phyloP scores from a whole-genome alignment of 2,329 filamentous ascomycete species.

The Penicillium sp. region DNA sequence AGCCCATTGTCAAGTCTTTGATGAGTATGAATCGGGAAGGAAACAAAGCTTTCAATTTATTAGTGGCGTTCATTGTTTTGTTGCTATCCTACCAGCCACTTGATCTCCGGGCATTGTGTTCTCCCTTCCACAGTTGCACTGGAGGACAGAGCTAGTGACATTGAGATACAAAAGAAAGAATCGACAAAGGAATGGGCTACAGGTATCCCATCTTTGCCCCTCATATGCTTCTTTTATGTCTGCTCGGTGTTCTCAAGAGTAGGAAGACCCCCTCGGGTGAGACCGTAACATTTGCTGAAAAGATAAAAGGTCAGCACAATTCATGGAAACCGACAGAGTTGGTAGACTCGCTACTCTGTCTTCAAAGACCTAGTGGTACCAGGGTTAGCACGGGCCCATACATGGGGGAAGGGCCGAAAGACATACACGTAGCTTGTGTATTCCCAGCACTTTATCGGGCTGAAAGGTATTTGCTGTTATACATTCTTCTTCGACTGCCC shows the following conservation, averaged over 20 bases:
- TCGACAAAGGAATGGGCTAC: background rate
- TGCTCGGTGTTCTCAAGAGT: background rate
- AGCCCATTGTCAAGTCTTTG: background rate
- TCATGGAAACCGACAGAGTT: background rate
- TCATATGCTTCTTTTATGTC: background rate
- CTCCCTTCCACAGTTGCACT: background rate
- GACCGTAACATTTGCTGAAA: background rate
- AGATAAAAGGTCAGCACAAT: background rate
- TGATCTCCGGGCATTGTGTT: background rate
- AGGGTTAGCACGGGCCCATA: background rate
- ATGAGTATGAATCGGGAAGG: background rate
- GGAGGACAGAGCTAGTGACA: background rate
- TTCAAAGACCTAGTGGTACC: background rate
- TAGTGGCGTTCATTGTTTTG: background rate
- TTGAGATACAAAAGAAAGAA: background rate
- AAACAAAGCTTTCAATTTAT: background rate
- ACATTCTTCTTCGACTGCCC: too few relatives aligned
- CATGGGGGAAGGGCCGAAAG: background rate
- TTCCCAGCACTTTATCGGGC: background rate
- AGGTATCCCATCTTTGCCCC: background rate
- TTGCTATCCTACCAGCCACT: background rate
- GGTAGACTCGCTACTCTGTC: background rate
- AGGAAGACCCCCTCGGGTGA: background rate
- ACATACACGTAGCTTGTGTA: background rate
- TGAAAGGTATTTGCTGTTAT: background rate